These are phyloP conservation scores for Penicillium daleae DNA, from an alignment of 495 filamentous ascomycete genomes.

Conservation along the genomic window DNA sequence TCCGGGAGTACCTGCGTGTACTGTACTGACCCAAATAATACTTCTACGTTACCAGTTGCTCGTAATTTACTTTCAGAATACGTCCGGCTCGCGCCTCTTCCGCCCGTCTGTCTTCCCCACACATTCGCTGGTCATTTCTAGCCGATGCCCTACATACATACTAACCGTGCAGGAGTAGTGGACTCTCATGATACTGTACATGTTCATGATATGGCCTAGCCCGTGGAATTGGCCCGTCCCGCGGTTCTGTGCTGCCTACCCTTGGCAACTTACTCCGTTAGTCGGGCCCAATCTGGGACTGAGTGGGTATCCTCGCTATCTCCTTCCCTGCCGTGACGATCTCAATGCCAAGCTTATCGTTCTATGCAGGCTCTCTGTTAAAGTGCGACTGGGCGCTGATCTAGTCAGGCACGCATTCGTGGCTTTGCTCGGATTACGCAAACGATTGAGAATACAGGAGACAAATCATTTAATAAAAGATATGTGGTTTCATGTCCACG, in stretches of 20 bases:
- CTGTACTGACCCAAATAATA: too few species aligned
- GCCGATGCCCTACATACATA: background rate
- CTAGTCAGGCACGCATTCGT: background rate
- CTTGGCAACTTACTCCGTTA: background rate
- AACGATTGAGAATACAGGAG: background rate
- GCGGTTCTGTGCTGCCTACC: background rate
- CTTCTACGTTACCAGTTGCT: background rate
- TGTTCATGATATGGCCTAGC: background rate
- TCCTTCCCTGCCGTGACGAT: conserved; percentile 23
- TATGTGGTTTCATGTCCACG: background rate
- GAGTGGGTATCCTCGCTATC: conserved; percentile 1
- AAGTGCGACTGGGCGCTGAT: background rate
- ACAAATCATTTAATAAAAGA: background rate
- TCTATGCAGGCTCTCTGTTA: conserved; percentile 3
- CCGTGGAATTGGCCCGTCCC: background rate
- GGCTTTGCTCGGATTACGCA: background rate
- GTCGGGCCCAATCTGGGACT: background rate
- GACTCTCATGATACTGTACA: background rate
- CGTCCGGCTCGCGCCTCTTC: conserved; percentile 20
- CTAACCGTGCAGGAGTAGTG: background rate
- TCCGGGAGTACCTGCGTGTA: conserved; percentile 18
- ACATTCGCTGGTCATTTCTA: background rate
- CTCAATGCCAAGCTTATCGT: conserved; percentile 27
- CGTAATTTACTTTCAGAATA: conserved; percentile 17
- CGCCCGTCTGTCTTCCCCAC: conserved; percentile 21